Conservation (phyloP, 1,139 yeast genomes). For the Diutina pseudorugosa region DNA sequence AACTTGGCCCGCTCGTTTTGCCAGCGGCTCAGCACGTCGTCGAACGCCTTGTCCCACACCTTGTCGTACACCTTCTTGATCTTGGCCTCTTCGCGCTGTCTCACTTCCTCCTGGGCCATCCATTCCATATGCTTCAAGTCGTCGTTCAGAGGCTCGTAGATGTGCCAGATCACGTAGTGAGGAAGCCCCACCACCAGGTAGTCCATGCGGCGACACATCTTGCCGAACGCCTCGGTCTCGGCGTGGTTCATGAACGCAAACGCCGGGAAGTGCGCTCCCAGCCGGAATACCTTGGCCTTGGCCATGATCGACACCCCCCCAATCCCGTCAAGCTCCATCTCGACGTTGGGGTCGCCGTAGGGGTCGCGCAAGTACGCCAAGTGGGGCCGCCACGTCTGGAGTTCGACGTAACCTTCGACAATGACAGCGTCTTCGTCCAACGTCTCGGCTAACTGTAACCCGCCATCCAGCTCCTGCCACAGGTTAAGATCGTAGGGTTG, state of each 20-base stretch:
- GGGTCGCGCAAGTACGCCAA: conserved; percentile 80
- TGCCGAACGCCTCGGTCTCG: conserved; percentile 90
- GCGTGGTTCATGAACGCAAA: conserved; percentile 86
- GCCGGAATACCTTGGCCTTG: conserved; percentile 67
- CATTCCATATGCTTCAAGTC: conserved; percentile 90
- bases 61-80: conserved; percentile 59
- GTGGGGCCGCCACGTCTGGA: conserved; percentile 89
- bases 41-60: conserved; percentile 68
- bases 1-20: conserved; percentile 48
- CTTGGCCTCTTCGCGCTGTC: conserved; percentile 56
- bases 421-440: conserved; percentile 81
- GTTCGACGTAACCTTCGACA: conserved; percentile 86
- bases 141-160: conserved; percentile 78
- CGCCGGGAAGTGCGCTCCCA: conserved; percentile 83
- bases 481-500: conserved; percentile 87
- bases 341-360: conserved; percentile 75
- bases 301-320: conserved; percentile 84
- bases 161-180: conserved; percentile 87
- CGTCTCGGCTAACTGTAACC: conserved; percentile 62
- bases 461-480: conserved; percentile 85
- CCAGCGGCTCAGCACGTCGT: conserved; percentile 64
- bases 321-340: conserved; percentile 81
- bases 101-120: conserved; percentile 88
- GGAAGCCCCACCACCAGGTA: conserved; percentile 75
- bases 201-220: conserved; percentile 72